Conservation (phyloP, 1,284 basidiomycete genomes). For the Xerocomus amazonicus region DNA sequence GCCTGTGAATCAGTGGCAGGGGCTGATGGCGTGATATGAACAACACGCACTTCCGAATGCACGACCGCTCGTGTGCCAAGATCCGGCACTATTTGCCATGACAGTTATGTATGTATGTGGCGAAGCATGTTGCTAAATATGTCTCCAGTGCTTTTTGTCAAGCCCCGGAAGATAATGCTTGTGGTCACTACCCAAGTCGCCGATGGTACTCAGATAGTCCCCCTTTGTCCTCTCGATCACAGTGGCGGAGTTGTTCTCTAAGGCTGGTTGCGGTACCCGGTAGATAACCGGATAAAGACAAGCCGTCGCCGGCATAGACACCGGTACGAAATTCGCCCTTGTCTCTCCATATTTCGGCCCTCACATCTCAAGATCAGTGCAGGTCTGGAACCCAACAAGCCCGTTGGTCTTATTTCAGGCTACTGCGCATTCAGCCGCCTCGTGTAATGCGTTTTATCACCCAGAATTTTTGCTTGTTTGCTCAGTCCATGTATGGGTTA, state of each 20-base stretch:
- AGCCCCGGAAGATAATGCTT: conserved; percentile 11
- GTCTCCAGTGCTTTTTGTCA: conserved; percentile 5
- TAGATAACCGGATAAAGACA: conserved; percentile 13
- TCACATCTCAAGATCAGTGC: neutral
- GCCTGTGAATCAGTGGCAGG: conserved; percentile 1
- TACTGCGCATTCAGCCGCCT: conserved; percentile 5
- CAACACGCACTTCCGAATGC: conserved; percentile 4
- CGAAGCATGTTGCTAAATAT: conserved; percentile 14
- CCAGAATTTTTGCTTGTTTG: neutral
- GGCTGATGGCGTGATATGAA: conserved; percentile 12
- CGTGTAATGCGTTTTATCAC: conserved; percentile 9
- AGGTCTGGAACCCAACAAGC: neutral
- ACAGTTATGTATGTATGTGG: conserved; percentile 5
- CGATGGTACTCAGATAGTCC: conserved; percentile 8
- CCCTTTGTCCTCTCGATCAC: conserved; percentile 11
- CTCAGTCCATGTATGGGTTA: neutral
- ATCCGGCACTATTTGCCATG: conserved; percentile 9
- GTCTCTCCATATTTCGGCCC: conserved; percentile 5
- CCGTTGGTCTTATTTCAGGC: conserved; percentile 3
- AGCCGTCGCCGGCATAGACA: conserved; percentile 5
- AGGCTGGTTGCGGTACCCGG: neutral
- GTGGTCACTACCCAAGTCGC: conserved; percentile 24
- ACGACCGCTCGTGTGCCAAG: conserved; percentile 10
- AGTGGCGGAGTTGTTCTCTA: conserved; percentile 7
- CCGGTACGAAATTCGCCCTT: conserved; percentile 6